phyloP scores from a whole-genome alignment of 2,329 filamentous ascomycete genomes.

The Diaporthe vaccinii region DNA sequence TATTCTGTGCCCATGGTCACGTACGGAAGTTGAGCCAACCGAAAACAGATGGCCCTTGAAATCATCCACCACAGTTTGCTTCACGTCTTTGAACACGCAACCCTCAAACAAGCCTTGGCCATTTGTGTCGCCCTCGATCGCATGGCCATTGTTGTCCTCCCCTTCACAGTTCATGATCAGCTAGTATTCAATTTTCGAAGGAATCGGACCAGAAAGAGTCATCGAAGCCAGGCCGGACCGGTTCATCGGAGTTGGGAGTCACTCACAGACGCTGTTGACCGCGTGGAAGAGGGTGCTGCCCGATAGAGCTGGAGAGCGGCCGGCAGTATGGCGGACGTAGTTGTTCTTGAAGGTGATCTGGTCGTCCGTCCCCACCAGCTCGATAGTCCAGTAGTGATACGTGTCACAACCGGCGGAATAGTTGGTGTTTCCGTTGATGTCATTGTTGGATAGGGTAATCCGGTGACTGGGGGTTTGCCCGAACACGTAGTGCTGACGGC shows the following conservation, averaged over 20 bases:
- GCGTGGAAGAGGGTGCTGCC: conserved; percentile 69
- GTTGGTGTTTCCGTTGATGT: conserved; percentile 66
- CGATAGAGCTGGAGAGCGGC: conserved; percentile 69
- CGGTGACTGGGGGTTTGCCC: conserved; percentile 65
- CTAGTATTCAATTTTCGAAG: neutral
- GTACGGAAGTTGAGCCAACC: conserved; percentile 37
- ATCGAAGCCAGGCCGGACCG: neutral
- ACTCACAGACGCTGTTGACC: conserved; percentile 70
- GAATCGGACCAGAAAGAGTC: neutral
- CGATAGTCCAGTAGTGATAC: conserved; percentile 72
- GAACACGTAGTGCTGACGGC: conserved; percentile 72
- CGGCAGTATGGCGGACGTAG: conserved; percentile 70
- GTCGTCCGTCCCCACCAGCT: conserved; percentile 69
- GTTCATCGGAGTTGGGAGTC: conserved; percentile 23
- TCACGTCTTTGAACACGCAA: conserved; percentile 69
- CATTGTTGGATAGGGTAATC: conserved; percentile 71
- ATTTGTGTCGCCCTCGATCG: conserved; percentile 64
- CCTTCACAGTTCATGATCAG: neutral
- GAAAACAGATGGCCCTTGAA: conserved; percentile 43
- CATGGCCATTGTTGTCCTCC: conserved; percentile 66
- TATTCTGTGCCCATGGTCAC: neutral
- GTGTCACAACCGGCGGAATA: conserved; percentile 71
- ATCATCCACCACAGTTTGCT: conserved; percentile 53
- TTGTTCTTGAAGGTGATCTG: conserved; percentile 70
- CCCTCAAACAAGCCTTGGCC: conserved; percentile 66